Base-by-base conservation (phyloP, 495 filamentous ascomycete species). In the Eremomyces bilateralis region DNA sequence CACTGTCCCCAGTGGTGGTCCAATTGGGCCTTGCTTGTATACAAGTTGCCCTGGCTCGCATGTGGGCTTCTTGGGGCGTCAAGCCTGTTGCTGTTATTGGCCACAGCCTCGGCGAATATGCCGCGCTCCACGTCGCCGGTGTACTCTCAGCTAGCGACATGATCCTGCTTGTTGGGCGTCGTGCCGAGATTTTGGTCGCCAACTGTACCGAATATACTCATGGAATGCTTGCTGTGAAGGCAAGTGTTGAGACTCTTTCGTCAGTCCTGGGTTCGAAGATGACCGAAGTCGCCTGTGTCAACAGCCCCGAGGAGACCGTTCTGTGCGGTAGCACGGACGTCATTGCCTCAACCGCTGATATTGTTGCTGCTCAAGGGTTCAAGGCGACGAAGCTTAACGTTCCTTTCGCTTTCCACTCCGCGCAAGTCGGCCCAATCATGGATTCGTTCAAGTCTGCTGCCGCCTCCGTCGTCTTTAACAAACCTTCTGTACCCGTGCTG, bases 21-120 rank as follows among this genome's bases (percentile, higher is more conserved):
- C 83, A 93, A 49, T 62, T 90, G 20, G 79, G 75, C 16, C 63
- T 80, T 19, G 67, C 67, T 15, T 80, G 71, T 41, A 67, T 90
- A 39, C 77, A 93, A 52, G 85, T 92, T 65, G 81, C 83, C 3
- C 60, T 90, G 33, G 73, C 79, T 16, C 71, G 70, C 32, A 65
- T 82, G 37, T 93, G 83, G 83, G 54, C 45, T 15, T 73, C 79
- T 4, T 75, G 80, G 65, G 83, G 79, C 22, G 63, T 90, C 38
- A 67, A 53, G 16, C 83, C 83, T 15, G 60, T 65, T 34, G 75
- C 71, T 25, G 79, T 91, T 2, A 59, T 92, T 22, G 84, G 84
- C 16, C 84, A 94, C 58, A 90, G 80, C 50, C 45, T 73, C 10
- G 83, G 83, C 38, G 83, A 93, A 51, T 92, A 85, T 55, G 80